These are phyloP conservation scores for Barbatosphaeria neglecta DNA, from an alignment of 495 filamentous ascomycete species.

Conservation along the genomic window DNA sequence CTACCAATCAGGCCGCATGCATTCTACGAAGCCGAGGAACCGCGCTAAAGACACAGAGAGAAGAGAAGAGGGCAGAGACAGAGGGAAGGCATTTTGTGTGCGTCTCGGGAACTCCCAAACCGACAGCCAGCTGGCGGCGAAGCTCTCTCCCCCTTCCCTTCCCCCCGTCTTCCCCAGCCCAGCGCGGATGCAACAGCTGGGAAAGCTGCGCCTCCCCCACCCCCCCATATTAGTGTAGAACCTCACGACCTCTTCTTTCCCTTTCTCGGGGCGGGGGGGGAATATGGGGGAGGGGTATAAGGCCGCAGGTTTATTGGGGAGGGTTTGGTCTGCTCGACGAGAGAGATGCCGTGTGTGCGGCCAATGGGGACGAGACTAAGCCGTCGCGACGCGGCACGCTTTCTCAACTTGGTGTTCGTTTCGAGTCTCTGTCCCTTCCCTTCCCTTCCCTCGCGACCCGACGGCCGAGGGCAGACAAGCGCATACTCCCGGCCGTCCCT, in stretches of 20 bases:
- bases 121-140: conserved; percentile 3
- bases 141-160: conserved; percentile 3
- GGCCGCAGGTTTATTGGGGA: conserved; percentile 10
- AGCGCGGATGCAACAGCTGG: conserved; percentile 6
- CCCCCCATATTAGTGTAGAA: conserved; percentile 2
- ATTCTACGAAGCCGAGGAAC: conserved; percentile 5
- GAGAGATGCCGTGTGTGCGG: conserved; percentile 1
- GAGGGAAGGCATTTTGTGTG: too few relatives aligned
- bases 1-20: conserved; percentile 11
- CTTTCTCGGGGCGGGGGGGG: too few relatives aligned
- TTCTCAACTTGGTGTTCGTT: not conserved
- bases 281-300: conserved; percentile 13
- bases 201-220: conserved; percentile 1
- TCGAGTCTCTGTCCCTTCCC: too few relatives aligned
- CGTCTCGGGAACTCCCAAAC: not conserved
- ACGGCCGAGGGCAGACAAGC: too few relatives aligned
- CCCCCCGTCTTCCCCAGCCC: not conserved
- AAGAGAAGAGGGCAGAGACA: too few relatives aligned
- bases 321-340: too few relatives aligned
- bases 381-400: conserved; percentile 7
- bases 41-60: too few relatives aligned
- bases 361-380: conserved; percentile 15
- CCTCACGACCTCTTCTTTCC: conserved; percentile 8
- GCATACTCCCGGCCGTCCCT: not conserved
- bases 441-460: too few relatives aligned